A percentile compares a stretch with the other conserved stretches of the same genome.
These are phyloP conservation scores for Bisporella sp. DNA, from an alignment of 2,329 filamentous ascomycete species.

Conservation along the genomic window DNA sequence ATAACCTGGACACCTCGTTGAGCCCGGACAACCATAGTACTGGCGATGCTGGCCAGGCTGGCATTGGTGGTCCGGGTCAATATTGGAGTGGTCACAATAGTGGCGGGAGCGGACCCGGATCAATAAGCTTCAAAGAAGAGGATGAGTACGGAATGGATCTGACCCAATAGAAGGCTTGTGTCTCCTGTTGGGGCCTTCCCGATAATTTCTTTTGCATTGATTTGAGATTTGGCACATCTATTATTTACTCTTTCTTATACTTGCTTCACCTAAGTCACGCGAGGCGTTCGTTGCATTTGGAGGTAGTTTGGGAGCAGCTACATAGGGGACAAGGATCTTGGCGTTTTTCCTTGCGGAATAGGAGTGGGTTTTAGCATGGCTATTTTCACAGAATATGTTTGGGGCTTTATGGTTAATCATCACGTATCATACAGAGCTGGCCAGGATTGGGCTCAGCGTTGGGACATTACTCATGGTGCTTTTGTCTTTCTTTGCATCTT, in stretches of 20 bases:
- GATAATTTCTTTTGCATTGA: not conserved
- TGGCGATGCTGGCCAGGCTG: conserved; percentile 22
- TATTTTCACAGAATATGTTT: not conserved
- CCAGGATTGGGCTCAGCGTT: no score
- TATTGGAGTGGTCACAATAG: conserved; percentile 67
- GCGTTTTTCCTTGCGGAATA: conserved; percentile 23
- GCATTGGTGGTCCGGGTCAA: conserved; percentile 33
- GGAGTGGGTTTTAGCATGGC: conserved; percentile 4
- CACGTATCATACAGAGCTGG: no score
- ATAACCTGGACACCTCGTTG: conserved; percentile 36
- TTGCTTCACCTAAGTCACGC: conserved; percentile 4
- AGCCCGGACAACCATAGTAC: conserved; percentile 39
- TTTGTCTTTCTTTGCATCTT: conserved; percentile 7
- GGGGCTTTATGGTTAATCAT: not conserved
- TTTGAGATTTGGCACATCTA: conserved; percentile 12
- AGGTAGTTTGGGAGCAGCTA: conserved; percentile 15
- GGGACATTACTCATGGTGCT: conserved; percentile 7
- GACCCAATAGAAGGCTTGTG: conserved; percentile 32
- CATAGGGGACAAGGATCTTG: conserved; percentile 13
- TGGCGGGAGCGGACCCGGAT: conserved; percentile 59
- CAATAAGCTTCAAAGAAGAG: conserved; percentile 82
- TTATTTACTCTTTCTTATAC: conserved; percentile 19
- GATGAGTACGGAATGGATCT: conserved; percentile 87
- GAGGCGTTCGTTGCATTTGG: conserved; percentile 27
- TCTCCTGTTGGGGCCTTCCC: not conserved